These are phyloP conservation scores for Vicia sativa DNA, from an alignment of 306 rosid genomes.

Conservation along the genomic window DNA sequence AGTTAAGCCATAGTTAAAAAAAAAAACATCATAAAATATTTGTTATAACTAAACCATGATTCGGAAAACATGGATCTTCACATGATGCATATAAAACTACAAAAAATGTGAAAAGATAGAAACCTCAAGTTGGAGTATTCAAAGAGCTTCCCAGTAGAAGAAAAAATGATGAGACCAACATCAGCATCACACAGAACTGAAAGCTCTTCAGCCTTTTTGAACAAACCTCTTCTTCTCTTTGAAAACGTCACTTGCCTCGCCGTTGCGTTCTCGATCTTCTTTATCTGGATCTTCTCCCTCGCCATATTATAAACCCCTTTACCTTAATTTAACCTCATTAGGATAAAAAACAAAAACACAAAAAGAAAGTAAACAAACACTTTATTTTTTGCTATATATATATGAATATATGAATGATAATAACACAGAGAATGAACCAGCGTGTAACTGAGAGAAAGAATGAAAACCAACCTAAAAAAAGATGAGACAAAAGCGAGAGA, in stretches of 20 bases:
- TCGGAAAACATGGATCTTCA: neutral
- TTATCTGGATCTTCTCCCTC: slow-evolving; percentile 93
- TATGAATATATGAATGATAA: neutral
- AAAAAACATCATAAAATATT: no score
- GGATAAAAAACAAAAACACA: neutral
- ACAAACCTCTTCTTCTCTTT: slow-evolving; percentile 81
- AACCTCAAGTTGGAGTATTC: slow-evolving; percentile 84
- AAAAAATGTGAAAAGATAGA: neutral
- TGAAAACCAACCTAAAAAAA: slow-evolving; percentile 44
- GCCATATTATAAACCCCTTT: slow-evolving; percentile 54
- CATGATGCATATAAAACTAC: neutral
- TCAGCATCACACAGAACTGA: slow-evolving; percentile 95
- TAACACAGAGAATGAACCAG: slow-evolving; percentile 41
- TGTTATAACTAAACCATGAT: no score
- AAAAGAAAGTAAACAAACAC: slow-evolving; percentile 6
- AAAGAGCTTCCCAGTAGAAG: slow-evolving; percentile 83
- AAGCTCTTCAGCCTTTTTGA: slow-evolving; percentile 94
- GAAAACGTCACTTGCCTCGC: slow-evolving; percentile 97
- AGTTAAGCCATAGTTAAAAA: no score
- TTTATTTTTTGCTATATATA: neutral
- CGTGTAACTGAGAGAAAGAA: slow-evolving; percentile 27
- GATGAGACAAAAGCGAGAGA: slow-evolving; percentile 26
- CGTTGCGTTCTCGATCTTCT: slow-evolving; percentile 88
- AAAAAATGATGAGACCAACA: slow-evolving; percentile 79
- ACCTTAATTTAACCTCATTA: slow-evolving; percentile 32